A percentile compares a stretch with the other conserved stretches of the same genome.
phyloP scores from a whole-genome alignment of 805 yeast genomes.

The Brettanomyces nanus region DNA sequence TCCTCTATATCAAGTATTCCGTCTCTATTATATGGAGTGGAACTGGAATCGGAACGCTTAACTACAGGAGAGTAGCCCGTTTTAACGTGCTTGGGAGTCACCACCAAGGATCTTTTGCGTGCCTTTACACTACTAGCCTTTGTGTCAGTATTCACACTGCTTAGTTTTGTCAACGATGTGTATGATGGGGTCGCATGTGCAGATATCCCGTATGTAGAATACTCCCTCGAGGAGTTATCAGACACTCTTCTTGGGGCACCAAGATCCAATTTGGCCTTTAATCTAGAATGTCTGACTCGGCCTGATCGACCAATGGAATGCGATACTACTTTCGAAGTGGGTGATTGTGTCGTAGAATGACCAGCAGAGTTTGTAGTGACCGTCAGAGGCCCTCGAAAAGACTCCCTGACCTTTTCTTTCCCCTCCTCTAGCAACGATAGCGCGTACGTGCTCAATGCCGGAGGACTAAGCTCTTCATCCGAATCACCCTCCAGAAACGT shows the following conservation, averaged over 20 bases:
- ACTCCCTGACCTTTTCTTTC: too few relatives aligned
- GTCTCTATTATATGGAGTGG: too few relatives aligned
- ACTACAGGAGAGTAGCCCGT: conserved; percentile 3
- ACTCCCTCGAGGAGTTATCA: too few relatives aligned
- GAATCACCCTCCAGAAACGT: conserved; percentile 12
- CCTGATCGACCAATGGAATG: too few relatives aligned
- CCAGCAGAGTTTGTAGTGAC: too few relatives aligned
- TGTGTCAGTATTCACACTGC: not conserved
- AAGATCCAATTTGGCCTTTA: conserved; percentile 27
- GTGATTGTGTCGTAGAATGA: too few relatives aligned
- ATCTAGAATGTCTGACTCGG: conserved; percentile 8
- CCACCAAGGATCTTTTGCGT: not conserved
- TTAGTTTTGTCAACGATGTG: not conserved
- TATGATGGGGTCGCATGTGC: too few relatives aligned
- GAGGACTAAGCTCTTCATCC: conserved; percentile 40
- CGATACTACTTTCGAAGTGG: not conserved
- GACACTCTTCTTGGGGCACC: conserved; percentile 42
- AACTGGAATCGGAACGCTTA: too few relatives aligned
- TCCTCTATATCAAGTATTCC: too few relatives aligned
- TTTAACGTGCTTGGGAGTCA: not conserved
- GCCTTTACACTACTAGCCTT: not conserved
- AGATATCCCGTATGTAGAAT: too few relatives aligned
- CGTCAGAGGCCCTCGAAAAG: too few relatives aligned
- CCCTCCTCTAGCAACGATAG: conserved; percentile 37
- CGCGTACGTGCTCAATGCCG: conserved; percentile 46